Conservation (phyloP, 2,329 filamentous ascomycete species). For the Dactylella cylindrospora region DNA sequence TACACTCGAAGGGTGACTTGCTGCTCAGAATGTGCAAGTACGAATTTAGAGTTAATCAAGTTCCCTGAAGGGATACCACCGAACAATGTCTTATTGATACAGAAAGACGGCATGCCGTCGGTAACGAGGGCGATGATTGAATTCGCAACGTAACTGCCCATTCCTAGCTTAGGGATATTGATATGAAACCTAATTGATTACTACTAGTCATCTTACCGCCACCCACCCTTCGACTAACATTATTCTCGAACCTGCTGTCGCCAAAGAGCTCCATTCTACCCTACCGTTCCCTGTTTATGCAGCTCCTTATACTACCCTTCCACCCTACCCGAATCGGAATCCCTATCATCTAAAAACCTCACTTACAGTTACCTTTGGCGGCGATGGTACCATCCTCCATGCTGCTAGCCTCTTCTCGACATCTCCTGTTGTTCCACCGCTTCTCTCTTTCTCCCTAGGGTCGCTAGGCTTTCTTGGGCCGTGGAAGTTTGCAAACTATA, state of each 20-base stretch:
- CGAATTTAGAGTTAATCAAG: conserved; percentile 33
- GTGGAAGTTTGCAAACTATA: conserved; percentile 93
- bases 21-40: conserved; percentile 33
- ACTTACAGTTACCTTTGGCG: conserved; percentile 83
- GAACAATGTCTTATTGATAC: conserved; percentile 68
- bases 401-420: conserved; percentile 85
- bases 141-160: conserved; percentile 56
- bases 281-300: conserved; percentile 74
- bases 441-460: conserved; percentile 95
- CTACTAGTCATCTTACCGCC: conserved; percentile 11
- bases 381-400: conserved; percentile 86
- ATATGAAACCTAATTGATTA: neutral
- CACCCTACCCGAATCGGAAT: conserved; percentile 48
- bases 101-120: conserved; percentile 61
- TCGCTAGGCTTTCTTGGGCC: conserved; percentile 92
- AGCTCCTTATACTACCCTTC: conserved; percentile 50
- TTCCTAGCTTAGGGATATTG: neutral
- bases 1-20: conserved; percentile 16
- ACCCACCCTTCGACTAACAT: conserved; percentile 70
- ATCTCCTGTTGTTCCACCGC: conserved; percentile 77
- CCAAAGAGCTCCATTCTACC: conserved; percentile 67
- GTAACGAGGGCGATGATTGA: conserved; percentile 55
- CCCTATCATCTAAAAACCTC: conserved; percentile 78
- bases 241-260: conserved; percentile 77
- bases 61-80: conserved; percentile 57